Base-by-base conservation (phyloP, 345 rosid genomes). In the Eutrema heterophyllum region DNA sequence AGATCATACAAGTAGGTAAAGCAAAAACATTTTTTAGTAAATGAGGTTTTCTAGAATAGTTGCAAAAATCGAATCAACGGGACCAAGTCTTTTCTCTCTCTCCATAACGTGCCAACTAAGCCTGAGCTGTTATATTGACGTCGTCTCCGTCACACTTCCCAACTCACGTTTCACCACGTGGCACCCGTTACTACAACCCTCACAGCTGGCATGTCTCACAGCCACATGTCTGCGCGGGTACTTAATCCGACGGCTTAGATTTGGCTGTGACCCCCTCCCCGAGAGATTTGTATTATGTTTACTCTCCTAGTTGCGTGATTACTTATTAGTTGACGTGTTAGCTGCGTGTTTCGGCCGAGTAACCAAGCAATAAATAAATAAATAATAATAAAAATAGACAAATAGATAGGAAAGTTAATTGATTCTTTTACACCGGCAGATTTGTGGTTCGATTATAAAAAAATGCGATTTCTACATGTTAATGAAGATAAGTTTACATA, bases 281-380 rank as follows among this genome's bases (percentile, higher is more conserved):
- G 16, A 52, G 14, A n/a, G 13, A 41, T 13, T 21, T 38, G 40
- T 39, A 7, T 71, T 30, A 18, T 56, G 35, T 54, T 16, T 41
- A 8, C 35, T 41, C n/a, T 18, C n/a, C n/a, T n/a, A n/a, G n/a
- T n/a, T n/a, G n/a, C n/a, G n/a, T n/a, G n/a, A n/a, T n/a, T n/a
- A n/a, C n/a, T n/a, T n/a, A n/a, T 18, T 41, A 62, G 14, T 16
- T 52, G 49, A 69, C 74, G 79, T 75, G 74, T 68, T 12, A 9
- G 50, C 40, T 53, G 15, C 74, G 79, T 76, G 70, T 76, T 69
- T 68, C 62, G 46, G 62, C 68, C 73, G 63, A 75, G 68, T 68
- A 21, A 44, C 2, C 6, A 67, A 9, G n/a, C 45, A 48, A 38
- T 0, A 4, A 14, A 27, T 5, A 21, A 1, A 21, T 8, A n/a